A percentile compares a stretch with the other conserved stretches of the same genome.
Evolutionary conservation across 2,329 filamentous ascomycete species (phyloP).

Genomic region (Graphilbum ipis-grandicollis): DNA sequence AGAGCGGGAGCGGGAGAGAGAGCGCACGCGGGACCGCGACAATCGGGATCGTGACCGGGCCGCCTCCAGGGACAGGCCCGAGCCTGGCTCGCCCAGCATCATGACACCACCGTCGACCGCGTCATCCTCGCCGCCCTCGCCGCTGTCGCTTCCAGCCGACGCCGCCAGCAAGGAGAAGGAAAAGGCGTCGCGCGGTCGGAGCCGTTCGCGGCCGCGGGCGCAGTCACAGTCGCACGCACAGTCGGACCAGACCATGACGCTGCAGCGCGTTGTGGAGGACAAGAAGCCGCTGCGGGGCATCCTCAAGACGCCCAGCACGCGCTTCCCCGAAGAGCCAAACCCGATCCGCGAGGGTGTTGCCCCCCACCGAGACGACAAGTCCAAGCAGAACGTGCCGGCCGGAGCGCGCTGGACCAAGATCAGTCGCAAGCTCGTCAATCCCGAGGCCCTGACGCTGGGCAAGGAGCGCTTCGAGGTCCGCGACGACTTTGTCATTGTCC

Average conservation of each 20-base stretch:
- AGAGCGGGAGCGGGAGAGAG: too few species aligned
- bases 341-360: constrained; percentile 79
- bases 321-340: constrained; percentile 75
- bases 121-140: constrained; percentile 6
- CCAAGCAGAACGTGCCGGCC: constrained; percentile 46
- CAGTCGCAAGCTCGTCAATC: constrained; percentile 73
- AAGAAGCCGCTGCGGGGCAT: constrained; percentile 63
- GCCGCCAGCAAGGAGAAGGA: constrained; percentile 5
- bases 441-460: constrained; percentile 68
- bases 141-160: constrained; percentile 15
- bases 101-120: constrained; percentile 8
- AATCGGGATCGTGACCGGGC: too few species aligned
- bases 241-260: constrained; percentile 46
- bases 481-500: constrained; percentile 85
- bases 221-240: too few species aligned
- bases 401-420: constrained; percentile 91
- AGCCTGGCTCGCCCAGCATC: constrained; percentile 5
- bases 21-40: too few species aligned
- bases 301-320: constrained; percentile 61
- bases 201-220: constrained; percentile 2
- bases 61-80: not conserved
- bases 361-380: constrained; percentile 76
- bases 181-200: constrained; percentile 1
- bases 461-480: constrained; percentile 84
- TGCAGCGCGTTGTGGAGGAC: constrained; percentile 32